Evolutionary conservation across 345 rosid genomes (phyloP).

Genomic region (Eucalyptus urophylla): DNA sequence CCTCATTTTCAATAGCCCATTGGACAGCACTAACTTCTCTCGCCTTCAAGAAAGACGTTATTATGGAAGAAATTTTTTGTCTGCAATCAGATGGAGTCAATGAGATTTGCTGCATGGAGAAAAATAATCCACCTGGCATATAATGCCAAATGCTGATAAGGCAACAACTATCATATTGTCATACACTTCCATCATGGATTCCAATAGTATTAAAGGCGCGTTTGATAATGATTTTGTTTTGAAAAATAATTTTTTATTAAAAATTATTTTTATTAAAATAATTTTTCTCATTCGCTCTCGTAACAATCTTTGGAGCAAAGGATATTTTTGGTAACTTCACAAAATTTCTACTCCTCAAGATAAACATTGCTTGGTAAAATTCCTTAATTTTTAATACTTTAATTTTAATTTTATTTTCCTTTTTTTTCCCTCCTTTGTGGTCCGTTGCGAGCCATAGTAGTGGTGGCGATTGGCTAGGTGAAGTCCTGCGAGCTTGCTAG

Average conservation of each 20-base stretch:
- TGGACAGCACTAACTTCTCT: background rate
- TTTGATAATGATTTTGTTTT: rapidly evolving
- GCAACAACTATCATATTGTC: background rate
- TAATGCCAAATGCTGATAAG: background rate
- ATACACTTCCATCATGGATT: background rate
- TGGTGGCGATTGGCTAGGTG: rapidly evolving
- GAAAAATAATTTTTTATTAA: too few species aligned
- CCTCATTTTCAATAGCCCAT: background rate
- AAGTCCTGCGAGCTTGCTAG: rapidly evolving
- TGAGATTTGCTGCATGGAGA: background rate
- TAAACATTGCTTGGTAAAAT: too few species aligned
- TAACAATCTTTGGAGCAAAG: rapidly evolving
- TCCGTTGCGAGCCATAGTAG: rapidly evolving
- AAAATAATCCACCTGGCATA: background rate
- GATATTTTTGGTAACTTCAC: too few species aligned
- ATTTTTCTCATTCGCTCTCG: rapidly evolving
- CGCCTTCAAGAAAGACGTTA: background rate
- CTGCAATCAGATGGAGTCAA: background rate
- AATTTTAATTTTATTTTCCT: too few species aligned
- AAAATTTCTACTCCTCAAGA: too few species aligned
- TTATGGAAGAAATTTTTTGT: background rate
- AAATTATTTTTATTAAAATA: too few species aligned
- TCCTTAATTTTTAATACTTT: too few species aligned
- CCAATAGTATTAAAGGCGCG: background rate
- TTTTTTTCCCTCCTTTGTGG: too few species aligned